Conservation (phyloP, 371 early-diverging fungal genomes). For the Mortierella sp. region DNA sequence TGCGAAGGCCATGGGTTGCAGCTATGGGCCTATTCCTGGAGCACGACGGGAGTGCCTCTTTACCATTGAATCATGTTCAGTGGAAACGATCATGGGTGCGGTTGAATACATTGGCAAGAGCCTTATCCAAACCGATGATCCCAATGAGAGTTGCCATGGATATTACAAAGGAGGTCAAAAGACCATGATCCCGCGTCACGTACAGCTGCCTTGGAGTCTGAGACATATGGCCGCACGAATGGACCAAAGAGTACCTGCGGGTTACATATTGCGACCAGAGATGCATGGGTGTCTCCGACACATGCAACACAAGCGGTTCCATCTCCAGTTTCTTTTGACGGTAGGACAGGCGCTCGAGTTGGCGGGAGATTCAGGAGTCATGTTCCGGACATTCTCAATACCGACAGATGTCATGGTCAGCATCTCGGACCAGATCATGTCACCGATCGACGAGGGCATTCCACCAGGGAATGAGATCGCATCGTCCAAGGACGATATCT, state of each 20-base stretch:
- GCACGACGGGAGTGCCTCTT: constrained; percentile 25
- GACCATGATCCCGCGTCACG: constrained; percentile 22
- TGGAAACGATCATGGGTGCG: constrained; percentile 21
- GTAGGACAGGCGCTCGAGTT: not conserved
- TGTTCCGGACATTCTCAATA: not conserved
- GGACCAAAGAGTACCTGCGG: constrained; percentile 18
- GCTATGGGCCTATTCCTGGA: constrained; percentile 16
- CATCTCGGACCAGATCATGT: constrained; percentile 1
- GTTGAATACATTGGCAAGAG: constrained; percentile 8
- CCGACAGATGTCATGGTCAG: not conserved
- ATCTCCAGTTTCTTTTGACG: constrained; percentile 18
- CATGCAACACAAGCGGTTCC: constrained; percentile 19
- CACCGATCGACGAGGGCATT: too few species aligned
- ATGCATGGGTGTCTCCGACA: constrained; percentile 14
- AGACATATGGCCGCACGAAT: not conserved
- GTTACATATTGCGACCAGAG: constrained; percentile 29
- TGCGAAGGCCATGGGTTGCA: constrained; percentile 10
- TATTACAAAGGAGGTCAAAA: constrained; percentile 29
- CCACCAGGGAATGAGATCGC: too few species aligned
- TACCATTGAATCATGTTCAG: constrained; percentile 18
- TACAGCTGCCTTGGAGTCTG: constrained; percentile 1
- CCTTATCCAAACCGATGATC: constrained; percentile 1
- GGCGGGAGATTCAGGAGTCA: not conserved
- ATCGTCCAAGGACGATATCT: too few species aligned
- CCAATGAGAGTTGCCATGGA: constrained; percentile 2